phyloP scores from a whole-genome alignment of 805 yeast genomes.

The Saccharomycodes ludwigii region DNA sequence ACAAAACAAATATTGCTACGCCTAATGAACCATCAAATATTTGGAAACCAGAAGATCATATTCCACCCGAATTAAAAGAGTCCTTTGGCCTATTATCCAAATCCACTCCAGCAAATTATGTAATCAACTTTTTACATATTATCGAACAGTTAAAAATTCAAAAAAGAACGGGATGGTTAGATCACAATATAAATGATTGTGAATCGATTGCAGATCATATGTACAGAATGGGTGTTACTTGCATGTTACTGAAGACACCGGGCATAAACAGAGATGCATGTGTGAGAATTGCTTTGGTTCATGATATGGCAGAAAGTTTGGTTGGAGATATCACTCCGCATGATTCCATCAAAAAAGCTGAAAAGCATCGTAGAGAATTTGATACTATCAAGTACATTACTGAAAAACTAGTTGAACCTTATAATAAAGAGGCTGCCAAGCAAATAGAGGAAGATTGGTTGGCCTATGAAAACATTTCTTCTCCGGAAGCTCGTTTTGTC shows the following conservation, averaged over 20 bases:
- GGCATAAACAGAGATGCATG: conserved; percentile 53
- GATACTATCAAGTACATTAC: conserved; percentile 58
- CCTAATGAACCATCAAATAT: conserved; percentile 11
- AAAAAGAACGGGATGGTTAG: conserved; percentile 90
- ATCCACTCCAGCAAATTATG: conserved; percentile 29
- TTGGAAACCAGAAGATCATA: conserved; percentile 35
- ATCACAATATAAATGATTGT: conserved; percentile 33
- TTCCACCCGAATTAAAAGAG: conserved; percentile 27
- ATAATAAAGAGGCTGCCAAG: conserved; percentile 46
- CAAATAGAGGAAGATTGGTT: conserved; percentile 68
- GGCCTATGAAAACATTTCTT: conserved; percentile 78
- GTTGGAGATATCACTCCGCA: conserved; percentile 93
- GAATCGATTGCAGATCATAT: conserved; percentile 86
- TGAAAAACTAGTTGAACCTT: conserved; percentile 44
- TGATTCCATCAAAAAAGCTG: conserved; percentile 59
- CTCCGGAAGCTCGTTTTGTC: conserved; percentile 76
- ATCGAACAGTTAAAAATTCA: conserved; percentile 64
- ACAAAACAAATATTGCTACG: conserved; percentile 1
- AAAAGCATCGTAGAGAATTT: conserved; percentile 74
- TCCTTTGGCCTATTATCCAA: conserved; percentile 14
- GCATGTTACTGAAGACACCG: conserved; percentile 50
- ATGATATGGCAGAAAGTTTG: conserved; percentile 86
- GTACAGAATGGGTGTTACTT: conserved; percentile 83
- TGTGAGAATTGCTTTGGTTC: conserved; percentile 76
- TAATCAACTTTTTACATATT: conserved; percentile 49